phyloP scores from a whole-genome alignment of 2,329 filamentous ascomycete species.

The Ophiosphaerella herpotricha region DNA sequence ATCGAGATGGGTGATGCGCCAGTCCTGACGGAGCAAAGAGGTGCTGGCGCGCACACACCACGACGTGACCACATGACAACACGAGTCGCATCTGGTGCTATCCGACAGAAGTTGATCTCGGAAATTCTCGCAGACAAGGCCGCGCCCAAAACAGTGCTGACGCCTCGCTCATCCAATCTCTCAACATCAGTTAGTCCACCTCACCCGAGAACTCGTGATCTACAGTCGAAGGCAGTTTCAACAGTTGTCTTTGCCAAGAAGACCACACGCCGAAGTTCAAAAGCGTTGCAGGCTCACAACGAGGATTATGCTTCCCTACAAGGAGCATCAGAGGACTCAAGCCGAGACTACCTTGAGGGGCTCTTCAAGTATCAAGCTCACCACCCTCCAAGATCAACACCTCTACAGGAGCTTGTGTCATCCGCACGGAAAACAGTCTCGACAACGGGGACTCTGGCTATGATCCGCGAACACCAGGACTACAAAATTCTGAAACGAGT shows the following conservation, averaged over 20 bases:
- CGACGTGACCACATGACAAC: slow-evolving; percentile 65
- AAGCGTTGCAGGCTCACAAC: slow-evolving; percentile 39
- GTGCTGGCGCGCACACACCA: slow-evolving; percentile 30
- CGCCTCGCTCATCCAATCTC: slow-evolving; percentile 36
- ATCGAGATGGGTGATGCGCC: slow-evolving; percentile 40
- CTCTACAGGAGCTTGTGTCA: slow-evolving; percentile 72
- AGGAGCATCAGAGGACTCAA: slow-evolving; percentile 53
- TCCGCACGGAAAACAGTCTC: slow-evolving; percentile 89
- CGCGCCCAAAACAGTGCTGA: slow-evolving; percentile 50
- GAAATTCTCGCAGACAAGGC: slow-evolving; percentile 70
- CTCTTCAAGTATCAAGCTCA: slow-evolving; percentile 64
- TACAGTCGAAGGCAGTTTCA: slow-evolving; percentile 66
- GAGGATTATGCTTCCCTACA: slow-evolving; percentile 51
- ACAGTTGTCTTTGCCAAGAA: slow-evolving; percentile 80
- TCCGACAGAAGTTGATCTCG: slow-evolving; percentile 72
- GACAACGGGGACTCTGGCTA: slow-evolving; percentile 81
- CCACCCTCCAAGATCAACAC: slow-evolving; percentile 57
- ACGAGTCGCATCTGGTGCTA: slow-evolving; percentile 70
- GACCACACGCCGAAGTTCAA: slow-evolving; percentile 28
- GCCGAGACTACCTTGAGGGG: slow-evolving; percentile 65
- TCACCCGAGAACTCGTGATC: slow-evolving; percentile 25
- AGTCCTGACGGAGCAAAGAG: slow-evolving; percentile 6
- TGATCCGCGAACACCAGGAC: slow-evolving; percentile 83
- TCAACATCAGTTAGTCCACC: slow-evolving; percentile 31
- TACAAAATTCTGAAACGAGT: slow-evolving; percentile 84